Conservation (phyloP, 352 stramenopile species). For the Pythium angustatum region DNA sequence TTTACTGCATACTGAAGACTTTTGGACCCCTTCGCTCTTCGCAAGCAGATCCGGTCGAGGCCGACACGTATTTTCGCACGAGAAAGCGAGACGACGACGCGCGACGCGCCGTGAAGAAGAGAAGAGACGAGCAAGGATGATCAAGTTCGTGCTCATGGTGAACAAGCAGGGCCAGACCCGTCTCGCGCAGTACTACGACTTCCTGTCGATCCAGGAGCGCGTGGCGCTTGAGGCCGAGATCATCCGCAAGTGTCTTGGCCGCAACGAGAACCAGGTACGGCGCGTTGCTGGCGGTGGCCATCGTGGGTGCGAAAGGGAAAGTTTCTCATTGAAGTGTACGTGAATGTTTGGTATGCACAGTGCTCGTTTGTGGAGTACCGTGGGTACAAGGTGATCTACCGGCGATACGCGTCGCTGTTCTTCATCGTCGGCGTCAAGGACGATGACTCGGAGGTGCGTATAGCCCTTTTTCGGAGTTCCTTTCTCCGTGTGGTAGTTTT, state of each 20-base stretch:
- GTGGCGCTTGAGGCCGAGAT: constrained; percentile 99
- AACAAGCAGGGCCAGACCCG: constrained; percentile 99
- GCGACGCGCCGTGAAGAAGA: no score
- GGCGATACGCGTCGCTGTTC: constrained; percentile 99
- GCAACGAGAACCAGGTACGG: constrained; percentile 94
- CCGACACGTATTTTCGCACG: constrained; percentile 5
- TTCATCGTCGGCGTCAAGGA: constrained; percentile 99
- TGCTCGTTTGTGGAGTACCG: constrained; percentile 99
- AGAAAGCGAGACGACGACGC: constrained; percentile 8
- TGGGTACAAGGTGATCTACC: constrained; percentile 98
- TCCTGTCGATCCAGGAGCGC: constrained; percentile 98
- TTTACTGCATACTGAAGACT: constrained; percentile 15
- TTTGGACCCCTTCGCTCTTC: neutral
- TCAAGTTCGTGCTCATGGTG: constrained; percentile 96
- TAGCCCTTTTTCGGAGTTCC: no score
- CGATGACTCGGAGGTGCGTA: constrained; percentile 87
- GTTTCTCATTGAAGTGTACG: neutral
- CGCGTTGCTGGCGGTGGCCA: no score
- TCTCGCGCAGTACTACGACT: constrained; percentile 99
- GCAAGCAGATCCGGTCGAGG: neutral
- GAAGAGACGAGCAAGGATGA: constrained; percentile 74
- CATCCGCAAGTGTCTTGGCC: constrained; percentile 98
- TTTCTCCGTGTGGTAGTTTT: no score
- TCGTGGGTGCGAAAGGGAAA: no score
- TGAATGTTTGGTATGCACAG: constrained; percentile 45